Conservation (phyloP, 768 basidiomycete genomes). For the Boletus coccyginus region DNA sequence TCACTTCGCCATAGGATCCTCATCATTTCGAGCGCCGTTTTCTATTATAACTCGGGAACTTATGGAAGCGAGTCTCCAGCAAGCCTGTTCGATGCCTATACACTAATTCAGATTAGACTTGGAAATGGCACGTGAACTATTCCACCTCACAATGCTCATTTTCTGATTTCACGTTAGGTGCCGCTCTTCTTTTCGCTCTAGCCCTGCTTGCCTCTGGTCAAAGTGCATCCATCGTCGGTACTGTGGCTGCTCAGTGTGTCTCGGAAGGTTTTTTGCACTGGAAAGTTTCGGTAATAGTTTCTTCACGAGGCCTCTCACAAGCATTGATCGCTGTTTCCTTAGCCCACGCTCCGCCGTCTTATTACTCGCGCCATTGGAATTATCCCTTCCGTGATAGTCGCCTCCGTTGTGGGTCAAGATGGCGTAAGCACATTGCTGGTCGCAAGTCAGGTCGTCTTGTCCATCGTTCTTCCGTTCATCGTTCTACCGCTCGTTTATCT, state of each 20-base stretch:
- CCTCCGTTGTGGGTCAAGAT: constrained; percentile 60
- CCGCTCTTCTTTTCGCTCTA: constrained; percentile 85
- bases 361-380: constrained; percentile 80
- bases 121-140: constrained; percentile 53
- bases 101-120: constrained; percentile 62
- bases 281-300: constrained; percentile 61
- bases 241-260: constrained; percentile 86
- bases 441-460: constrained; percentile 79
- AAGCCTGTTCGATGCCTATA: constrained; percentile 81
- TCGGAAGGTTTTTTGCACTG: constrained; percentile 88
- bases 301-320: constrained; percentile 19
- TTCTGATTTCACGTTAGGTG: constrained; percentile 42
- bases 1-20: constrained; percentile 54
- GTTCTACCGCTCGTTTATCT: constrained; percentile 77
- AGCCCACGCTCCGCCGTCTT: constrained; percentile 78
- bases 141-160: background rate
- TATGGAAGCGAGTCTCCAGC: constrained; percentile 48
- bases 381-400: constrained; percentile 78
- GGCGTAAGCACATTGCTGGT: constrained; percentile 84
- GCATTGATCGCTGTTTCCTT: constrained; percentile 22
- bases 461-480: constrained; percentile 82
- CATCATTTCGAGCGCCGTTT: constrained; percentile 79
- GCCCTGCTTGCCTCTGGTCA: constrained; percentile 85
- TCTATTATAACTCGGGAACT: constrained; percentile 54
- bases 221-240: constrained; percentile 87